Conservation (phyloP, 129 eudicot species). For the Centaurea solstitialis region DNA sequence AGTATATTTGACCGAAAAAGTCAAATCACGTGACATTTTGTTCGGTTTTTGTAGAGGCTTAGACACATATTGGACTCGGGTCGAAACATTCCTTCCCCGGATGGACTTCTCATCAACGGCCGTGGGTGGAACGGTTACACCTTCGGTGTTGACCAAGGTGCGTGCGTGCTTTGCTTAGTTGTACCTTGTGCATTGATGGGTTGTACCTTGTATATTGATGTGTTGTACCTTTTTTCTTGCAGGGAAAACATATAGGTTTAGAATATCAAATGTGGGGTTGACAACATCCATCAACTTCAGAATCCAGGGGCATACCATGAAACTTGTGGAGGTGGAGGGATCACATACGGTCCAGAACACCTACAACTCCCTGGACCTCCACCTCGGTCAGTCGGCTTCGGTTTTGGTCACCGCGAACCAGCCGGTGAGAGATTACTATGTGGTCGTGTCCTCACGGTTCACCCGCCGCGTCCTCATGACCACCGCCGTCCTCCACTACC, state of each 20-base stretch:
- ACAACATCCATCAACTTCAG: constrained; percentile 88
- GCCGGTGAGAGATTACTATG: constrained; percentile 71
- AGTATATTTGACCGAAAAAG: background rate
- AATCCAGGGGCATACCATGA: constrained; percentile 89
- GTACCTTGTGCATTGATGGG: background rate
- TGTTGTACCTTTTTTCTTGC: constrained; percentile 10
- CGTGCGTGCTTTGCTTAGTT: background rate
- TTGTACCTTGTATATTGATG: background rate
- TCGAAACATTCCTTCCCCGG: constrained; percentile 76
- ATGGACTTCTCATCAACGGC: constrained; percentile 90
- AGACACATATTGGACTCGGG: constrained; percentile 67
- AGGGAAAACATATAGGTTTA: constrained; percentile 92
- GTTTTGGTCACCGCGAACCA: constrained; percentile 91
- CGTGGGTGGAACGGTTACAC: constrained; percentile 94
- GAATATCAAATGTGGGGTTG: constrained; percentile 94
- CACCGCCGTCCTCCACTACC: constrained; percentile 88
- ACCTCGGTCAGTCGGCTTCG: constrained; percentile 85
- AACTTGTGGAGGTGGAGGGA: constrained; percentile 91
- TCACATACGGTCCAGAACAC: constrained; percentile 83
- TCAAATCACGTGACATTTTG: background rate
- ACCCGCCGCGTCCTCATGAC: constrained; percentile 67
- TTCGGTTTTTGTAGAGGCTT: constrained; percentile 54
- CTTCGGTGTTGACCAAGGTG: constrained; percentile 78
- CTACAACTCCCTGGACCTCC: constrained; percentile 78
- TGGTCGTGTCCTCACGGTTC: constrained; percentile 88